phyloP scores from a whole-genome alignment of 2,329 filamentous ascomycete genomes.

The Aureobasidium sp. region DNA sequence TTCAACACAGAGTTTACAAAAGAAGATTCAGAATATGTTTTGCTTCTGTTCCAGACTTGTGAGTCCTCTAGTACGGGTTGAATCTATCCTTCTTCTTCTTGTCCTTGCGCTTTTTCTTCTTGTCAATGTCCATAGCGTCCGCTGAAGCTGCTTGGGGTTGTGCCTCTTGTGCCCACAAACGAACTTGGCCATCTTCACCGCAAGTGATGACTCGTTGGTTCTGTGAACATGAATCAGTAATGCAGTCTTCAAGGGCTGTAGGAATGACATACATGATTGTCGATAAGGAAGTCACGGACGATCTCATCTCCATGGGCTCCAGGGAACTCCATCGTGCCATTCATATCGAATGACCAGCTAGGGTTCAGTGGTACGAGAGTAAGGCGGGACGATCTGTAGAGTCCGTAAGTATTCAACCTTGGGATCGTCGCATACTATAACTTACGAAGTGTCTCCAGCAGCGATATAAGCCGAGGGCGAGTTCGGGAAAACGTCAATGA shows the following conservation, averaged over 20 bases:
- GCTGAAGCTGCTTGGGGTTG: neutral
- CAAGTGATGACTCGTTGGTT: conserved; percentile 34
- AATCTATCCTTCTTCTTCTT: conserved; percentile 34
- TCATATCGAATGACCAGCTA: conserved; percentile 17
- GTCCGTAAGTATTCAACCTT: neutral
- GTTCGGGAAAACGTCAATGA: conserved; percentile 58
- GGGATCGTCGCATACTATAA: neutral
- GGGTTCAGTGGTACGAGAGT: conserved; percentile 17
- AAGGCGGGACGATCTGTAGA: conserved; percentile 6
- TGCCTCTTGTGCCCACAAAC: conserved; percentile 33
- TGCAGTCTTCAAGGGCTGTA: no score
- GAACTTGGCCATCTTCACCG: conserved; percentile 43
- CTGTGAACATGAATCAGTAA: neutral
- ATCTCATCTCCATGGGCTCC: conserved; percentile 45
- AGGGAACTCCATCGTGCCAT: conserved; percentile 25
- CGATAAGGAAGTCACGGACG: conserved; percentile 39
- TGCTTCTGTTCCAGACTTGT: neutral
- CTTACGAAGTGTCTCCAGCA: conserved; percentile 18
- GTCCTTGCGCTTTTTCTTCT: conserved; percentile 25
- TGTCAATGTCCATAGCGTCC: conserved; percentile 17
- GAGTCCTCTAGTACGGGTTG: conserved; percentile 31
- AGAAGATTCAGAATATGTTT: no score
- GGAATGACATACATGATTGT: conserved; percentile 22
- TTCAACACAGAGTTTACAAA: neutral
- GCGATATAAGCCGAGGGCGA: conserved; percentile 29